Percentiles rank a stretch among this genome's conserved stretches.
Conservation (phyloP, 768 basidiomycete species). For the Podaxis pistillaris region DNA sequence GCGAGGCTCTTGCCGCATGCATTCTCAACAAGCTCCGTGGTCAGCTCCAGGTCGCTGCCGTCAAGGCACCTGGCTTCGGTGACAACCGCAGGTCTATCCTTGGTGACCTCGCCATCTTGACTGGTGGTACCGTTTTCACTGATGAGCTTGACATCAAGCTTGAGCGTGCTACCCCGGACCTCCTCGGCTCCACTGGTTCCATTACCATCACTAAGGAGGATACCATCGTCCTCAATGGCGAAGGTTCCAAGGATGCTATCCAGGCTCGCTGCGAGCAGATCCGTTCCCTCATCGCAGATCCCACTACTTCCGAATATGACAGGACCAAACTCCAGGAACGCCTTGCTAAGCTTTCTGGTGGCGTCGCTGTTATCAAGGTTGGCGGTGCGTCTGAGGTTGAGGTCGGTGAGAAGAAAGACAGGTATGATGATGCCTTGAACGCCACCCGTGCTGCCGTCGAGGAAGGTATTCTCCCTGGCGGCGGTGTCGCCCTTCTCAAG, state of each 20-base stretch:
- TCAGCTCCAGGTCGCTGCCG: slow-evolving; percentile 88
- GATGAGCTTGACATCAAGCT: slow-evolving; percentile 97
- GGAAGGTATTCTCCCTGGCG: slow-evolving; percentile 97
- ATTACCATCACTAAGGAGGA: slow-evolving; percentile 98
- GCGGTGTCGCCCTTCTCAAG: slow-evolving; percentile 91
- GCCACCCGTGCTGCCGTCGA: slow-evolving; percentile 98
- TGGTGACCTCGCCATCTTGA: slow-evolving; percentile 95
- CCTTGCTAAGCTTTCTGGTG: slow-evolving; percentile 92
- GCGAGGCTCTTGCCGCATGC: slow-evolving; percentile 95
- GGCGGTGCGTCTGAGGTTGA: slow-evolving; percentile 93
- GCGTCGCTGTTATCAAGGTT: slow-evolving; percentile 98
- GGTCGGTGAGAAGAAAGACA: slow-evolving; percentile 99
- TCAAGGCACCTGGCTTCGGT: slow-evolving; percentile 98
- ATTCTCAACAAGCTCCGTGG: slow-evolving; percentile 99
- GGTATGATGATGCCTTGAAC: slow-evolving; percentile 95
- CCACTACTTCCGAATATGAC: slow-evolving; percentile 91
- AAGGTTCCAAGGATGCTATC: slow-evolving; percentile 87
- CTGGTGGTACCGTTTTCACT: slow-evolving; percentile 97
- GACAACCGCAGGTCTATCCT: slow-evolving; percentile 99
- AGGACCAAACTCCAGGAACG: slow-evolving; percentile 94
- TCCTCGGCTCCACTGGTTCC: slow-evolving; percentile 88
- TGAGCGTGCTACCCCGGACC: slow-evolving; percentile 81
- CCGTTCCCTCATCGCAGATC: slow-evolving; percentile 75
- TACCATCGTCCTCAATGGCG: slow-evolving; percentile 93
- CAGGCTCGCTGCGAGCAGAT: slow-evolving; percentile 96